Conservation (phyloP, 1,284 basidiomycete species). For the Cryptococcus floricola region DNA sequence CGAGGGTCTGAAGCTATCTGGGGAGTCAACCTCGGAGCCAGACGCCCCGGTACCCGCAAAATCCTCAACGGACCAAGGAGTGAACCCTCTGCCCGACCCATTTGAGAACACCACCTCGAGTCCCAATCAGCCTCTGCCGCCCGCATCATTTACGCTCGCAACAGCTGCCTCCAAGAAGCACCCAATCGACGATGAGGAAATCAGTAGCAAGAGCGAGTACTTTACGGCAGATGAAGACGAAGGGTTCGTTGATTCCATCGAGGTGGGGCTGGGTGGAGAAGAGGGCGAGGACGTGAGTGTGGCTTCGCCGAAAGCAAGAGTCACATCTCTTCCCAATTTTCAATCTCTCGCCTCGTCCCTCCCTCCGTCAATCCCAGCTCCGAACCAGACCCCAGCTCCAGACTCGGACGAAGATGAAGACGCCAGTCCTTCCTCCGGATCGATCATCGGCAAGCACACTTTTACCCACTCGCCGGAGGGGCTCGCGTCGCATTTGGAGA, state of each 20-base stretch:
- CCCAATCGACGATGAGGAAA: neutral
- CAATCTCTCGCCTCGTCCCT: neutral
- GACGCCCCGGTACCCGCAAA: too few relatives aligned
- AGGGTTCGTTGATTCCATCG: neutral
- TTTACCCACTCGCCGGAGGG: constrained; percentile 59
- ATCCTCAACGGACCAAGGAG: too few relatives aligned
- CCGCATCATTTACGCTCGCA: neutral
- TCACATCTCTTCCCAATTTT: neutral
- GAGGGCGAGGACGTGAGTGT: neutral
- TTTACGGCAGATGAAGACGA: neutral
- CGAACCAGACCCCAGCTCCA: neutral
- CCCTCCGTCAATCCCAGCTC: neutral
- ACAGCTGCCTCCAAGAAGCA: neutral
- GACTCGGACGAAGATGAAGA: neutral
- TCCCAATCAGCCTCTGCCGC: neutral
- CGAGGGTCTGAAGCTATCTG: constrained; percentile 6
- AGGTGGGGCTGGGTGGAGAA: neutral
- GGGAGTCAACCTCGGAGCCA: too few relatives aligned
- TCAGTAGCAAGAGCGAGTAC: neutral
- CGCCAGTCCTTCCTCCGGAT: constrained; percentile 29
- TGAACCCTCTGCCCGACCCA: too few relatives aligned
- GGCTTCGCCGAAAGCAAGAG: neutral
- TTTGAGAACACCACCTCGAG: too few relatives aligned
- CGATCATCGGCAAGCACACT: constrained; percentile 63
- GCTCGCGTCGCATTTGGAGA: constrained; percentile 59